Evolutionary conservation across 1,284 basidiomycete genomes (phyloP), one percentile per base, ranked within the genome.

Genomic region (Puccinia triticina): DNA sequence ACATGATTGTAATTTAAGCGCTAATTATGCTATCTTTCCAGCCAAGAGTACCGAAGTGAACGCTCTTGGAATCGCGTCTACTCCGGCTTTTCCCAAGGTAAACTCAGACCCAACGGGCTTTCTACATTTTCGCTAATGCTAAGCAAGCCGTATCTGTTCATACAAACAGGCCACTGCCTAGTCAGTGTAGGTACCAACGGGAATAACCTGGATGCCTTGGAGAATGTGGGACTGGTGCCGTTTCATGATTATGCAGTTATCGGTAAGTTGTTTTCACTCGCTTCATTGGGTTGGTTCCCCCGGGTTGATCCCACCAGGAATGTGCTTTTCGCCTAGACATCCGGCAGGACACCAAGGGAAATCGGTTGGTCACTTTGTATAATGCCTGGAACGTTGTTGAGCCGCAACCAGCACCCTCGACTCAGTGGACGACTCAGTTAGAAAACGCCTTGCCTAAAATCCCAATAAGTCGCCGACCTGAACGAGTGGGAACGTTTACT

Each of bases 161-260:
- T 34, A 32, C 57, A n/a, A 21, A 32, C 11, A 81, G 78, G 78
- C 29, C 55, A 72, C 14, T 81, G 78, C 43, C 26, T 81, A 16
- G 78, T 81, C 55, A 81, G 67, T 64, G 78, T 81, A 23, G 78
- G 78, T 53, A 81, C 78, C 55, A 72, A 74, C 32, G 69, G 55
- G 23, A 74, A 73, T 50, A 81, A 72, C 29, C 50, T 66, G 43
- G 55, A 61, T 23, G 71, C 67, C 23, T 37, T 81, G 32, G 69
- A 81, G 37, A 57, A 43, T 34, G 78, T 74, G 29, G 78, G 78
- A 59, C 55, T 81, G 10, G 71, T 81, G 21, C 78, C 78, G 34
- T 73, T 71, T 64, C 78, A 81, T 46, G 69, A 81, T 74, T 81
- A 81, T 66, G 78, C 78, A 32, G 69, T 81, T 16, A 67, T 81